Conservation (phyloP, 441 rosid species). For the Arabidopsis hybrid region DNA sequence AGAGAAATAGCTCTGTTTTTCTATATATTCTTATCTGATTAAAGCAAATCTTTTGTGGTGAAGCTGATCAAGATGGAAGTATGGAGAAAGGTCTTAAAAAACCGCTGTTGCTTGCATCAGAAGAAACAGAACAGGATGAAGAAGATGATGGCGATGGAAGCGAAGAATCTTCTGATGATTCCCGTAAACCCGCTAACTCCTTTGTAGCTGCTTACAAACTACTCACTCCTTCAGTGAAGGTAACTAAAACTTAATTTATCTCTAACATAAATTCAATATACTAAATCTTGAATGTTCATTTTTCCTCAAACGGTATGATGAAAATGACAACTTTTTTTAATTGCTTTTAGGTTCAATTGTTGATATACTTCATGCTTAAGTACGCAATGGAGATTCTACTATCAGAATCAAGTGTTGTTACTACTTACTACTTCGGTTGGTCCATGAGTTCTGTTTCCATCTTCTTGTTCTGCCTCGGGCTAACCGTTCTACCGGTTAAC, state of each 20-base stretch:
- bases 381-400: slow-evolving; percentile 90
- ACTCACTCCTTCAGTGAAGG: slow-evolving; percentile 97
- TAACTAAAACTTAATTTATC: slow-evolving; percentile 7
- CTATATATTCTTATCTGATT: slow-evolving; percentile 2
- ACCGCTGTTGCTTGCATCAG: slow-evolving; percentile 64
- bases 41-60: slow-evolving; percentile 37
- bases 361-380: slow-evolving; percentile 97
- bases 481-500: slow-evolving; percentile 93
- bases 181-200: slow-evolving; percentile 73
- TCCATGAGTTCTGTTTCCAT: slow-evolving; percentile 79
- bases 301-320: neutral
- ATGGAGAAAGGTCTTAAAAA: slow-evolving; percentile 78
- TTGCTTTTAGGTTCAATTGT: slow-evolving; percentile 72
- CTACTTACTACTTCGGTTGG: slow-evolving; percentile 86
- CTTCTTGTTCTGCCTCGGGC: slow-evolving; percentile 86
- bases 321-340: neutral
- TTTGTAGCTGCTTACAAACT: slow-evolving; percentile 77
- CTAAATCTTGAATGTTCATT: neutral
- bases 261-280: neutral
- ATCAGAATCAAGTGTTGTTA: slow-evolving; percentile 92
- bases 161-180: slow-evolving; percentile 70
- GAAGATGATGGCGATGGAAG: slow-evolving; percentile 73
- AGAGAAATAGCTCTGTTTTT: neutral
- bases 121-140: slow-evolving; percentile 52
- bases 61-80: slow-evolving; percentile 55